phyloP scores from a whole-genome alignment of 345 rosid genomes.

The Lumnitzera racemosa region DNA sequence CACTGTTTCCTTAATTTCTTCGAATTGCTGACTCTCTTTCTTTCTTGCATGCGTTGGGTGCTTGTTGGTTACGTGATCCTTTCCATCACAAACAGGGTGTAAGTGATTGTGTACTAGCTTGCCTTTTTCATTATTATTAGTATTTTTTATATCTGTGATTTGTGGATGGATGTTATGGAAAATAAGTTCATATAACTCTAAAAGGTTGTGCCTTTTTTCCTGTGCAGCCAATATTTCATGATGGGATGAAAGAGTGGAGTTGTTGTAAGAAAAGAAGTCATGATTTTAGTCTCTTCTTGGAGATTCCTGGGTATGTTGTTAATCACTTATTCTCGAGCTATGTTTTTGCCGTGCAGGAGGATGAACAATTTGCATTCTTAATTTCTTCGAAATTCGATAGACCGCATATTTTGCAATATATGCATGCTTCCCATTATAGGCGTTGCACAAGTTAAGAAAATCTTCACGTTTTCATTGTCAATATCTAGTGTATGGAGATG shows the following conservation, averaged over 20 bases:
- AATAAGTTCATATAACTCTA: too few species aligned
- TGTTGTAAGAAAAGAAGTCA: conserved; percentile 97
- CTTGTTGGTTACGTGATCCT: conserved; percentile 9
- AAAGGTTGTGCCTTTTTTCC: too few species aligned
- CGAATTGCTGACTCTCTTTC: conserved; percentile 16
- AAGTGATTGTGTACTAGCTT: conserved; percentile 22
- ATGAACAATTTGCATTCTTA: not conserved
- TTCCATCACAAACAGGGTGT: conserved; percentile 52
- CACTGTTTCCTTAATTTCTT: not conserved
- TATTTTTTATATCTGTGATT: too few species aligned
- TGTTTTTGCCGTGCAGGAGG: too few species aligned
- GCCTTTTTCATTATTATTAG: not conserved
- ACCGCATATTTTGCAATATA: too few species aligned
- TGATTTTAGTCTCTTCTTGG: conserved; percentile 76
- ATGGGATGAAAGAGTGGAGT: conserved; percentile 98
- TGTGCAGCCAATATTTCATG: conserved; percentile 81
- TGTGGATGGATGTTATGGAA: too few species aligned
- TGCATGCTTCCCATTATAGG: too few species aligned
- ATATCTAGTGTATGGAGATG: too few species aligned
- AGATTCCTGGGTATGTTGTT: conserved; percentile 70
- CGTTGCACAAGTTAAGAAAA: too few species aligned
- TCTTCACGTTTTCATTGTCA: too few species aligned
- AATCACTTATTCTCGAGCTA: too few species aligned
- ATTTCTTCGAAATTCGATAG: not conserved
- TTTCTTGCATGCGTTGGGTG: conserved; percentile 18